Evolutionary conservation across 2,329 filamentous ascomycete genomes (phyloP).

Genomic region (Geosmithia putterillii): DNA sequence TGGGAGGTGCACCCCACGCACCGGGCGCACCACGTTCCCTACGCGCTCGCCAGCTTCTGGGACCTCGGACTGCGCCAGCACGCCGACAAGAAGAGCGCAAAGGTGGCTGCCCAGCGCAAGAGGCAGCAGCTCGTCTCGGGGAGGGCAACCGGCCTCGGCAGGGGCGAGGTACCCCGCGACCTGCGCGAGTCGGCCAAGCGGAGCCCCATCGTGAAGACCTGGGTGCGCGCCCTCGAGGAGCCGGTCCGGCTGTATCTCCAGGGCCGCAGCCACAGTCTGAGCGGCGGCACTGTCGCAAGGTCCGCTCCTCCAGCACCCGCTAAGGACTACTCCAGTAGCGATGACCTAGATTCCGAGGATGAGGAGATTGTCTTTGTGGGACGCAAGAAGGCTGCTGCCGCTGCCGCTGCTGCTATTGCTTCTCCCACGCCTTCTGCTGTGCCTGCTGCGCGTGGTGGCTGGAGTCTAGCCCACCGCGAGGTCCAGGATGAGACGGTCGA

Average conservation of each 20-base stretch:
- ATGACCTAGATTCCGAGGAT: constrained; percentile 36
- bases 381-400: constrained; percentile 18
- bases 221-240: constrained; percentile 75
- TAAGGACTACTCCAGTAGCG: constrained; percentile 20
- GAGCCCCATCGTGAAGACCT: constrained; percentile 60
- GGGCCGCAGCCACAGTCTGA: too few species aligned
- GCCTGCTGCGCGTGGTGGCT: constrained; percentile 24
- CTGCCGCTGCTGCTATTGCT: too few species aligned
- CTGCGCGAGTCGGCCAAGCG: constrained; percentile 72
- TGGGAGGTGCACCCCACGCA: constrained; percentile 77
- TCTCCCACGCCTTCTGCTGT: too few species aligned
- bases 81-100: constrained; percentile 32
- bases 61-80: constrained; percentile 43
- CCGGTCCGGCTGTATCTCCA: constrained; percentile 69
- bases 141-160: constrained; percentile 28
- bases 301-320: constrained; percentile 2
- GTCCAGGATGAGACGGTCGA: constrained; percentile 46
- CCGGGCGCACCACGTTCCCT: constrained; percentile 66
- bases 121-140: constrained; percentile 28
- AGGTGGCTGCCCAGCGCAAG: constrained; percentile 28
- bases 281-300: constrained; percentile 60
- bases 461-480: constrained; percentile 39
- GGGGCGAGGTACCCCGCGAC: constrained; percentile 61
- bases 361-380: constrained; percentile 92
- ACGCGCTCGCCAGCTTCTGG: constrained; percentile 82